A percentile compares a stretch with the other conserved stretches of the same genome.
These are phyloP conservation scores for Kodamaea sp. DNA, from an alignment of 1,139 yeast genomes.

Conservation along the genomic window DNA sequence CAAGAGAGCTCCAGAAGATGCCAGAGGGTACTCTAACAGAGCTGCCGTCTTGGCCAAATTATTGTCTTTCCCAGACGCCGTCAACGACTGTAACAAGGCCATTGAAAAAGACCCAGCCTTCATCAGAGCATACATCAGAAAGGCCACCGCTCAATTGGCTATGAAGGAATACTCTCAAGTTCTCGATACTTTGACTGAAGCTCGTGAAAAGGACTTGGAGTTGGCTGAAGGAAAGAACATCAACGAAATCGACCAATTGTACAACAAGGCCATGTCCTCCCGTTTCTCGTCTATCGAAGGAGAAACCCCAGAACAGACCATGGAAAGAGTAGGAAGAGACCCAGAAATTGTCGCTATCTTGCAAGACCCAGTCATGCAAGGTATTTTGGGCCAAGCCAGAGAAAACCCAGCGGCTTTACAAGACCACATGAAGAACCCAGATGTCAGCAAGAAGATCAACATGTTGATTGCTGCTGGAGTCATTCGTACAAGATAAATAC, in stretches of 20 bases:
- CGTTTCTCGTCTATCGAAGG: slow-evolving; percentile 83
- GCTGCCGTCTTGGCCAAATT: slow-evolving; percentile 96
- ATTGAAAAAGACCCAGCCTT: slow-evolving; percentile 85
- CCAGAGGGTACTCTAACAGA: slow-evolving; percentile 96
- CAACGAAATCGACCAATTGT: slow-evolving; percentile 80
- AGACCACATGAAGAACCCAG: slow-evolving; percentile 98
- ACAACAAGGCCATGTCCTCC: slow-evolving; percentile 72
- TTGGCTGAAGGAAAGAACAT: slow-evolving; percentile 56
- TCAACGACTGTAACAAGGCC: slow-evolving; percentile 88
- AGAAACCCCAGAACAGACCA: slow-evolving; percentile 93
- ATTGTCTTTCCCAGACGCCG: slow-evolving; percentile 96
- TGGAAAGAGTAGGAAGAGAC: slow-evolving; percentile 87
- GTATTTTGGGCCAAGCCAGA: slow-evolving; percentile 90
- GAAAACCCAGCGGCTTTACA: slow-evolving; percentile 95
- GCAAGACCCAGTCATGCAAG: slow-evolving; percentile 97
- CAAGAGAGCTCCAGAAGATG: slow-evolving; percentile 94
- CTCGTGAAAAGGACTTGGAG: slow-evolving; percentile 73
- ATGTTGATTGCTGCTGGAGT: slow-evolving; percentile 95
- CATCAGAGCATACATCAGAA: slow-evolving; percentile 93
- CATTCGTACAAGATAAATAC: slow-evolving; percentile 77
- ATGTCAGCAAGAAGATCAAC: slow-evolving; percentile 83
- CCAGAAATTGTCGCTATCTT: slow-evolving; percentile 90
- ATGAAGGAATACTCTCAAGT: slow-evolving; percentile 85
- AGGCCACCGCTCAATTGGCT: slow-evolving; percentile 92
- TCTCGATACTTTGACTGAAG: slow-evolving; percentile 77